Percentiles rank a stretch among this genome's conserved stretches.
These are phyloP conservation scores for Apium graveolens DNA, from an alignment of 129 eudicot species.

Conservation along the genomic window DNA sequence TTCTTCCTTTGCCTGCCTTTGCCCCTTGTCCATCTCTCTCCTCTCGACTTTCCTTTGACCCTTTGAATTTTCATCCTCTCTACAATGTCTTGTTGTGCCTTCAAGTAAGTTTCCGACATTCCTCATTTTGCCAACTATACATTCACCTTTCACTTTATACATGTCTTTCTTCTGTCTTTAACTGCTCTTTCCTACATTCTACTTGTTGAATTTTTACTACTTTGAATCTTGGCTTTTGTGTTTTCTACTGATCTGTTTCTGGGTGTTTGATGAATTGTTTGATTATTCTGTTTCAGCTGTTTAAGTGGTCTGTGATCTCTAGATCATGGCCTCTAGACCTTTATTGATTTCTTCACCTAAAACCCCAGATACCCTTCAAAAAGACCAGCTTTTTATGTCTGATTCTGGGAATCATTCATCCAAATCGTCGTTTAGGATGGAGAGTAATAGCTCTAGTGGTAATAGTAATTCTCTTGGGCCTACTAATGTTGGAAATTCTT, in stretches of 20 bases:
- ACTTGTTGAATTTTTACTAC: neutral
- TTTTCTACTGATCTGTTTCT: slow-evolving; percentile 20
- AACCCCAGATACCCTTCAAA: slow-evolving; percentile 9
- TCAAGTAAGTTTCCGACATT: slow-evolving; percentile 20
- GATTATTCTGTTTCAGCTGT: slow-evolving; percentile 11
- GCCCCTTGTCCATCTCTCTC: neutral
- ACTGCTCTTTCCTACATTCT: neutral
- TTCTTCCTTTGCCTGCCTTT: slow-evolving; percentile 21
- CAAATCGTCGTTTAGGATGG: slow-evolving; percentile 42
- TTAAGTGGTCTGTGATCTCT: slow-evolving; percentile 29
- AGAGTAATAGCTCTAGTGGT: slow-evolving; percentile 34
- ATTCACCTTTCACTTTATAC: neutral
- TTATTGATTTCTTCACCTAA: slow-evolving; percentile 35
- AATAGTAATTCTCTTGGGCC: slow-evolving; percentile 29
- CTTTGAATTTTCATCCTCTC: slow-evolving; percentile 20
- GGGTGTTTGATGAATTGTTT: slow-evolving; percentile 16
- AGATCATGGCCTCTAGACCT: slow-evolving; percentile 43
- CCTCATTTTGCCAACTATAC: neutral
- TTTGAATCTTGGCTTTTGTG: slow-evolving; percentile 13
- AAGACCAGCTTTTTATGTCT: slow-evolving; percentile 16
- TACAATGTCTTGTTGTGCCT: neutral
- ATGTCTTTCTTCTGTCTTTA: neutral
- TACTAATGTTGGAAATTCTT: slow-evolving; percentile 23
- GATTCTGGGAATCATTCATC: slow-evolving; percentile 17
- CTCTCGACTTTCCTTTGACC: slow-evolving; percentile 33